These are phyloP conservation scores for Boletus eberwhitei DNA, from an alignment of 768 basidiomycete species.

Conservation along the genomic window DNA sequence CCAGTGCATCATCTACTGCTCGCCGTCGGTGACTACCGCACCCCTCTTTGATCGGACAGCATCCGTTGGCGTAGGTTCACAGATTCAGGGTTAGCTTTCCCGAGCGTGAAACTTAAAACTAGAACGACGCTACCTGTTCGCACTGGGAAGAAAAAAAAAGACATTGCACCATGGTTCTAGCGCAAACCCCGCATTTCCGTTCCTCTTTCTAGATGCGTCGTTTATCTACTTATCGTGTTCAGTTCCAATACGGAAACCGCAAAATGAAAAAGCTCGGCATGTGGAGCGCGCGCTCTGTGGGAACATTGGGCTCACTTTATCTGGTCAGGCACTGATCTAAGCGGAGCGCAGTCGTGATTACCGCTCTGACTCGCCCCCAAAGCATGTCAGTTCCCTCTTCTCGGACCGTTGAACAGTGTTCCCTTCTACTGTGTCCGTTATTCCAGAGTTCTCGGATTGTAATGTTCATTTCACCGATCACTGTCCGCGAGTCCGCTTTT, in stretches of 20 bases:
- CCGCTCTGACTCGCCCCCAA: slow-evolving; percentile 23
- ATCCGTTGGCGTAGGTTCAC: slow-evolving; percentile 6
- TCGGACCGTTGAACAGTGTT: slow-evolving; percentile 8
- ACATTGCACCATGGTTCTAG: not conserved
- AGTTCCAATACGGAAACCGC: slow-evolving; percentile 8
- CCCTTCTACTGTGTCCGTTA: slow-evolving; percentile 17
- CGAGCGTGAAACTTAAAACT: slow-evolving; percentile 2
- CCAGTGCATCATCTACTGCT: slow-evolving; percentile 14
- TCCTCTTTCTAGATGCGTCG: slow-evolving; percentile 5
- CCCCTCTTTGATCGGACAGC: not conserved
- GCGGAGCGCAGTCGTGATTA: slow-evolving; percentile 23
- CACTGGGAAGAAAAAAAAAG: not conserved
- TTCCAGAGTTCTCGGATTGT: slow-evolving; percentile 24
- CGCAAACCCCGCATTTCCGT: slow-evolving; percentile 4
- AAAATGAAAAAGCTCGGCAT: slow-evolving; percentile 28
- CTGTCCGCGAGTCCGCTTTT: slow-evolving; percentile 13
- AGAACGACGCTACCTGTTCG: not conserved
- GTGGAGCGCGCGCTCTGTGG: slow-evolving; percentile 10
- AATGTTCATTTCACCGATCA: slow-evolving; percentile 25
- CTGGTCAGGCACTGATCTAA: slow-evolving; percentile 29
- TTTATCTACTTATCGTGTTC: slow-evolving; percentile 20
- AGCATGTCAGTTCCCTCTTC: slow-evolving; percentile 23
- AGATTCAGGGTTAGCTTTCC: slow-evolving; percentile 20
- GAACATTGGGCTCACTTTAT: slow-evolving; percentile 26
- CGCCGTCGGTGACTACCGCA: slow-evolving; percentile 29